phyloP scores from a whole-genome alignment of 306 rosid genomes.

The Sicyos edulis region DNA sequence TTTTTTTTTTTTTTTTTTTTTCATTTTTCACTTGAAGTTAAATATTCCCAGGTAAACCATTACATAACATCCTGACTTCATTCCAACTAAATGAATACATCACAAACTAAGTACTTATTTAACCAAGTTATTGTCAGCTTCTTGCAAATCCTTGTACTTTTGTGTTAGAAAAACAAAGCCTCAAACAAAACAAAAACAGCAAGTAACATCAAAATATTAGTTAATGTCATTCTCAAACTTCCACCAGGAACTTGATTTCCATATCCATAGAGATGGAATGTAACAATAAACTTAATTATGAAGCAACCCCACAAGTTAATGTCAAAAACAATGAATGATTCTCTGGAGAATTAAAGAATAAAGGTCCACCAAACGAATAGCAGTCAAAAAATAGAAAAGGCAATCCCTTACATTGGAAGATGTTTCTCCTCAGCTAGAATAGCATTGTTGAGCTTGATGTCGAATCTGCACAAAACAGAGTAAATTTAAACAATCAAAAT shows the following conservation, averaged over 20 bases:
- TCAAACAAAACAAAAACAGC: background rate
- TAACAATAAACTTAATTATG: background rate
- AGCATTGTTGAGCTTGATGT: constrained; percentile 62
- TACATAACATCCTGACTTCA: background rate
- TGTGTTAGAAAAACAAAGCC: background rate
- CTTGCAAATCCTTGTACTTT: background rate
- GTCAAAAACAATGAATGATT: background rate
- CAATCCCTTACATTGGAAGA: constrained; percentile 60
- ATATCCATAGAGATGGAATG: background rate
- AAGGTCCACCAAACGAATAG: background rate
- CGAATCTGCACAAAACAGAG: constrained; percentile 47
- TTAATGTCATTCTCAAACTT: background rate
- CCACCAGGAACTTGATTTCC: background rate
- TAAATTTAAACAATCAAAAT: background rate
- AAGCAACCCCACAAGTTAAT: background rate
- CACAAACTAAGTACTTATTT: background rate
- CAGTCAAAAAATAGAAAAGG: background rate
- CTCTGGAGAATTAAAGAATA: constrained; percentile 1
- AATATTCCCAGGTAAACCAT: background rate
- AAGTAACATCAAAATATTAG: background rate
- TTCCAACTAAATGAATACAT: background rate
- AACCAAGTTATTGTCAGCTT: background rate
- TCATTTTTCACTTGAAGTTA: constrained; percentile 43
- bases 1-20: constrained; percentile 44
- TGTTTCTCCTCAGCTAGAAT: constrained; percentile 95